Percentiles rank a stretch among this genome's conserved stretches.
Evolutionary conservation across 2,329 filamentous ascomycete species (phyloP).

Genomic region (Clonostachys rosea): DNA sequence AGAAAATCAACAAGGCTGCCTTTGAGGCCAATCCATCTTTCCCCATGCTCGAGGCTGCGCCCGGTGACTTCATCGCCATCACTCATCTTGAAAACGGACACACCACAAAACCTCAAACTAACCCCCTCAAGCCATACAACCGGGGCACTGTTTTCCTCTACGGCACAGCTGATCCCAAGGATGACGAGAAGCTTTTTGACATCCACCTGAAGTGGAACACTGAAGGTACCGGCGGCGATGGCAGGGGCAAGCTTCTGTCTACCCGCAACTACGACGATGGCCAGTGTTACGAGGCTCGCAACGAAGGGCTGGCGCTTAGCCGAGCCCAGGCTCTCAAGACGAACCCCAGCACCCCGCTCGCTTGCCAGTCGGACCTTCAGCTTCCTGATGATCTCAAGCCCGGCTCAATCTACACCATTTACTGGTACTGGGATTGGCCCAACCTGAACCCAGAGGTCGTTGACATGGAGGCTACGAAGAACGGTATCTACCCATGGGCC

Average conservation of each 20-base stretch:
- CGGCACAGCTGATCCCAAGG: conserved; percentile 57
- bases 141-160: conserved; percentile 73
- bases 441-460: conserved; percentile 42
- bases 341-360: conserved; percentile 54
- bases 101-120: conserved; percentile 55
- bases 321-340: conserved; percentile 55
- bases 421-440: conserved; percentile 98
- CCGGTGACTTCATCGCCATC: conserved; percentile 62
- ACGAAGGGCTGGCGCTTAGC: conserved; percentile 42
- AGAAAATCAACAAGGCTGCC: conserved; percentile 40
- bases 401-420: conserved; percentile 70
- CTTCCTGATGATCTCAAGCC: conserved; percentile 63
- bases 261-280: conserved; percentile 85
- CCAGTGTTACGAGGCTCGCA: conserved; percentile 79
- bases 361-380: conserved; percentile 78
- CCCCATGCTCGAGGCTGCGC: conserved; percentile 54
- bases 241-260: conserved; percentile 69
- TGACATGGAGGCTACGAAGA: conserved; percentile 28
- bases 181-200: conserved; percentile 45
- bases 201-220: conserved; percentile 76
- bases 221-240: conserved; percentile 76
- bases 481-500: conserved; percentile 35
- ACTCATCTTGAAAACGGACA: conserved; percentile 74
- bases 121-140: conserved; percentile 56
- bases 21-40: conserved; percentile 38